Conservation (phyloP, 2,329 filamentous ascomycete species). For the Colletotrichum euphorbiae region DNA sequence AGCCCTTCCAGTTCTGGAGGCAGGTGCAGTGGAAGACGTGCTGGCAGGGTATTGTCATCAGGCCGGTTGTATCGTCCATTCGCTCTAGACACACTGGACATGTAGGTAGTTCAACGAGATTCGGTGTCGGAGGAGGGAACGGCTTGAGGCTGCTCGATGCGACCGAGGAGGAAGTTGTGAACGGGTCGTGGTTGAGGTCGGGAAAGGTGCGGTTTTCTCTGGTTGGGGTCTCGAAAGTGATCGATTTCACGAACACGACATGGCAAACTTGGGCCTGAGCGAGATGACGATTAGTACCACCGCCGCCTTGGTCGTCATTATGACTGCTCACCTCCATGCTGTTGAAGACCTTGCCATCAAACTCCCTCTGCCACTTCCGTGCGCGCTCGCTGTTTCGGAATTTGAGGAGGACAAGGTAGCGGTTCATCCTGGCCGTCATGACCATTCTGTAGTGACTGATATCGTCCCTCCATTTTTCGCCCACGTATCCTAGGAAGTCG, state of each 20-base stretch:
- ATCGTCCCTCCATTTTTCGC: constrained; percentile 84
- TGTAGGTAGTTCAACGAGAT: constrained; percentile 90
- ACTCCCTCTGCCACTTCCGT: constrained; percentile 82
- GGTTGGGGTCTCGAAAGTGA: constrained; percentile 80
- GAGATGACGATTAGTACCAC: constrained; percentile 38
- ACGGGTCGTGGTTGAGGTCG: constrained; percentile 71
- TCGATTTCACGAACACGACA: constrained; percentile 92
- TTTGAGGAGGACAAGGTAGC: constrained; percentile 96
- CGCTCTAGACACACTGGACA: constrained; percentile 96
- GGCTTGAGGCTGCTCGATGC: constrained; percentile 64
- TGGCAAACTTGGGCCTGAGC: constrained; percentile 88
- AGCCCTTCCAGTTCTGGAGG: constrained; percentile 94
- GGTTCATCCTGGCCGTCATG: constrained; percentile 86
- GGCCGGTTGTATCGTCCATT: constrained; percentile 96
- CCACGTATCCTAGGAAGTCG: constrained; percentile 91
- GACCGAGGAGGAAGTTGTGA: constrained; percentile 64
- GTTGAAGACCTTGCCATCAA: constrained; percentile 94
- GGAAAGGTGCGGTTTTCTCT: constrained; percentile 63
- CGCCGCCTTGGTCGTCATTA: neutral
- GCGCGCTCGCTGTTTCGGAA: constrained; percentile 83
- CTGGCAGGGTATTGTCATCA: constrained; percentile 96
- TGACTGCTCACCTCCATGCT: constrained; percentile 78
- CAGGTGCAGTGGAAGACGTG: constrained; percentile 98
- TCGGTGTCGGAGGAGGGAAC: constrained; percentile 78
- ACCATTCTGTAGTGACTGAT: constrained; percentile 97